These are phyloP conservation scores for Annulohypoxylon truncatum DNA, from an alignment of 2,329 filamentous ascomycete species.

Conservation along the genomic window DNA sequence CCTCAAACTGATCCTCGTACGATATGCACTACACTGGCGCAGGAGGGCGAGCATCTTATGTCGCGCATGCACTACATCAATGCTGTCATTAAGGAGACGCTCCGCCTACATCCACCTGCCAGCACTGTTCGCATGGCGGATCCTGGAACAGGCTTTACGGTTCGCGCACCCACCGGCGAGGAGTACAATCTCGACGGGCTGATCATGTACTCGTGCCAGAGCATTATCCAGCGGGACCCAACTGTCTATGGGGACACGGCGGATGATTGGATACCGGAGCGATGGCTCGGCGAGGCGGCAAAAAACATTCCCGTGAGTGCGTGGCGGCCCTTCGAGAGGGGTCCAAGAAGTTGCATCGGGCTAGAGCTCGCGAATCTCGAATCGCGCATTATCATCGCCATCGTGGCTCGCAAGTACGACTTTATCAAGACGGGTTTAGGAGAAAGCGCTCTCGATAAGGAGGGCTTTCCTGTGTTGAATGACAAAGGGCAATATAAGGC, in stretches of 20 bases:
- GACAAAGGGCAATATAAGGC: constrained; percentile 20
- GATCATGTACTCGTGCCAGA: background rate
- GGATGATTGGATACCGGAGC: constrained; percentile 45
- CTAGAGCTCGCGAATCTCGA: constrained; percentile 62
- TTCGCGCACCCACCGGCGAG: constrained; percentile 19
- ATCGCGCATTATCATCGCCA: constrained; percentile 48
- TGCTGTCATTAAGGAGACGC: constrained; percentile 55
- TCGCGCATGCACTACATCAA: constrained; percentile 51
- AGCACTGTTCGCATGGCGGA: constrained; percentile 48
- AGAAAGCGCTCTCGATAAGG: constrained; percentile 37
- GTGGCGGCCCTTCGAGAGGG: background rate
- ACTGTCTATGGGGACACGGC: constrained; percentile 39
- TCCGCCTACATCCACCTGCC: constrained; percentile 53
- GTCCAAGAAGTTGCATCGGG: constrained; percentile 63
- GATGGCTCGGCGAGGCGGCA: constrained; percentile 38
- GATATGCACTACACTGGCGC: constrained; percentile 45
- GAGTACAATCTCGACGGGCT: background rate
- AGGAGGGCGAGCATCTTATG: constrained; percentile 49
- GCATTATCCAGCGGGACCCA: constrained; percentile 40
- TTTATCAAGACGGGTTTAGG: constrained; percentile 51
- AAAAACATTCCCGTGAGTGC: background rate
- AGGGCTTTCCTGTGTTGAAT: constrained; percentile 20
- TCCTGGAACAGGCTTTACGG: constrained; percentile 27
- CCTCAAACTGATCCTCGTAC: constrained; percentile 44
- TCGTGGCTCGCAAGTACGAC: constrained; percentile 47